Conservation (phyloP, 306 rosid species). For the Casuarina glauca region DNA sequence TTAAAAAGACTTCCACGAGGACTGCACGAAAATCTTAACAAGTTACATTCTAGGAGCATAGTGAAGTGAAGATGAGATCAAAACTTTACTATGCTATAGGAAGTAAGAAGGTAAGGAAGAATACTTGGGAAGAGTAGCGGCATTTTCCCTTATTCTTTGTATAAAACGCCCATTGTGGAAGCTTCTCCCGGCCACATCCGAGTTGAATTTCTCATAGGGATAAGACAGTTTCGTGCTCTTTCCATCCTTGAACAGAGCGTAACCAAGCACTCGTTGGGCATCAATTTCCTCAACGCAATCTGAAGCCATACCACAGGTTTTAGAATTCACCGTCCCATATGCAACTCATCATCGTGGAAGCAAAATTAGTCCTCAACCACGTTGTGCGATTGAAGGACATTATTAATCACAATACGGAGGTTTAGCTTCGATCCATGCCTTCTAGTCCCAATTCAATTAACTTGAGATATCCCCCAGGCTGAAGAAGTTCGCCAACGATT, state of each 20-base stretch:
- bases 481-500: conserved; percentile 73
- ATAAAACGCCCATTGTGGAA: conserved; percentile 80
- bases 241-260: conserved; percentile 68
- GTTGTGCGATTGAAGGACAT: neutral
- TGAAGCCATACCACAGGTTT: conserved; percentile 26
- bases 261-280: conserved; percentile 66
- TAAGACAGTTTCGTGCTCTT: conserved; percentile 46
- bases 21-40: neutral
- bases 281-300: conserved; percentile 73
- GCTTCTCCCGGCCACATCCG: conserved; percentile 70
- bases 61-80: neutral
- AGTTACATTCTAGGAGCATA: neutral
- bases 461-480: conserved; percentile 73
- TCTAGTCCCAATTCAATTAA: conserved; percentile 60
- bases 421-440: conserved; percentile 39
- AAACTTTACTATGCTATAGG: neutral
- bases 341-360: neutral
- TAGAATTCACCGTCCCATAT: neutral
- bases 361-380: neutral
- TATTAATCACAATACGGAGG: neutral
- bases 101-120: neutral
- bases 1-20: neutral
- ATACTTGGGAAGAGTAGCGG: conserved; percentile 55
- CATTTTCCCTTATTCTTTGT: conserved; percentile 65
- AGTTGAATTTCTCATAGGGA: conserved; percentile 55